phyloP scores from a whole-genome alignment of 2,329 filamentous ascomycete genomes.

The Xylaria sp. region DNA sequence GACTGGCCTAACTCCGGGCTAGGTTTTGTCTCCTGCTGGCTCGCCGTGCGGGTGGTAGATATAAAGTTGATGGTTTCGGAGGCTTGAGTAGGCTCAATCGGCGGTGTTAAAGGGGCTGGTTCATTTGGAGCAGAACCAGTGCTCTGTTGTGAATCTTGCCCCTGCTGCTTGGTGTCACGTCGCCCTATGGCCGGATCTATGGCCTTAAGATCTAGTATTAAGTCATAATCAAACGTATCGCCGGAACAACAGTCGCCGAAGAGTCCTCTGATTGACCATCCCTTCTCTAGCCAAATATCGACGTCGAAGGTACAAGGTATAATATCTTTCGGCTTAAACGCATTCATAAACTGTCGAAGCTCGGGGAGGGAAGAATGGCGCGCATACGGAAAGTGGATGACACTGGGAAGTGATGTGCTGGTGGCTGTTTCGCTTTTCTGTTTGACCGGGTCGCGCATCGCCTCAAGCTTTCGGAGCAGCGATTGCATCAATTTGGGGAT shows the following conservation, averaged over 20 bases:
- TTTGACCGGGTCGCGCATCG: slow-evolving; percentile 32
- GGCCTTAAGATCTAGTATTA: slow-evolving; percentile 59
- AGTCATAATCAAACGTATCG: slow-evolving; percentile 72
- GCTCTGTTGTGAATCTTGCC: slow-evolving; percentile 12
- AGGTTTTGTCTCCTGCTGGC: background rate
- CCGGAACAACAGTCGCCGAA: slow-evolving; percentile 78
- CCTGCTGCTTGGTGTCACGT: background rate
- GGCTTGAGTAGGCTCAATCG: background rate
- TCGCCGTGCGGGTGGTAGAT: background rate
- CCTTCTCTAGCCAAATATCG: slow-evolving; percentile 69
- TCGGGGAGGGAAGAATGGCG: slow-evolving; percentile 89
- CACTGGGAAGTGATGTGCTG: slow-evolving; percentile 50
- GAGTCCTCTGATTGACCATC: slow-evolving; percentile 71
- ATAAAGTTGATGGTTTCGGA: background rate
- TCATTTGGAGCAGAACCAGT: background rate
- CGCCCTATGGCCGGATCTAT: slow-evolving; percentile 23
- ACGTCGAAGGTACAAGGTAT: slow-evolving; percentile 83
- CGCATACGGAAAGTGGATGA: slow-evolving; percentile 81
- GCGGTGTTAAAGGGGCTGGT: slow-evolving; percentile 11
- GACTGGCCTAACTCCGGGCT: background rate
- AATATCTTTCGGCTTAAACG: slow-evolving; percentile 79
- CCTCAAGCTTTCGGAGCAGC: slow-evolving; percentile 36
- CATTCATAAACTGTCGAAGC: slow-evolving; percentile 74
- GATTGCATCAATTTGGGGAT: slow-evolving; percentile 34
- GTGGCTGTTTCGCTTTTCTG: slow-evolving; percentile 11